Percentiles rank a stretch among this genome's conserved stretches.
Evolutionary conservation across 1,284 basidiomycete species (phyloP).

Genomic region (Papiliotrema flavescens): DNA sequence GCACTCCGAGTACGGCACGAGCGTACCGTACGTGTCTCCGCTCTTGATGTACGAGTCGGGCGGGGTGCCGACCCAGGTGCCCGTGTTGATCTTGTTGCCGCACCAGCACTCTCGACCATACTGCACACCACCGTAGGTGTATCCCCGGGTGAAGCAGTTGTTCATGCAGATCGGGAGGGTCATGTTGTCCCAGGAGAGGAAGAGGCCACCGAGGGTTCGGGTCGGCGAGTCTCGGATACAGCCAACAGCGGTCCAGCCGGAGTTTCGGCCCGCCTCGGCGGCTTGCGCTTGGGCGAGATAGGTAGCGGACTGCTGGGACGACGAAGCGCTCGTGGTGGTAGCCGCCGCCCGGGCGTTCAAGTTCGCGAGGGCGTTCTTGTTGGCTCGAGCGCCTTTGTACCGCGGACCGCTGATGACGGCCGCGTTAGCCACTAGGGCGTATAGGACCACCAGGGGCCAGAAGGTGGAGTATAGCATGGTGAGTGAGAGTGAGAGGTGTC

Average conservation of each 20-base stretch:
- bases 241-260: slow-evolving; percentile 5
- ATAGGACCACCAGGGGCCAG: neutral
- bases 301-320: neutral
- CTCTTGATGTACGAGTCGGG: slow-evolving; percentile 4
- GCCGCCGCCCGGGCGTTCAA: too few species aligned
- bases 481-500: neutral
- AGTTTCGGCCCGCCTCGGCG: slow-evolving; percentile 1
- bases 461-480: neutral
- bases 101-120: slow-evolving; percentile 34
- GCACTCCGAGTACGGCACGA: slow-evolving; percentile 5
- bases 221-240: slow-evolving; percentile 5
- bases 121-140: slow-evolving; percentile 36
- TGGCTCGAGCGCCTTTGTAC: neutral
- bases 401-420: neutral
- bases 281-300: slow-evolving; percentile 1
- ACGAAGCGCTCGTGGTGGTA: neutral
- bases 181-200: slow-evolving; percentile 12
- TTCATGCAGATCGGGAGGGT: slow-evolving; percentile 27
- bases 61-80: neutral
- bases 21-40: slow-evolving; percentile 18
- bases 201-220: neutral
- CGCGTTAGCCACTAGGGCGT: neutral
- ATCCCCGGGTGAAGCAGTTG: slow-evolving; percentile 22
- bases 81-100: slow-evolving; percentile 12
- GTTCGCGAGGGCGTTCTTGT: too few species aligned